Conservation (phyloP, 352 stramenopile genomes). For the Phytophthora hibernalis region DNA sequence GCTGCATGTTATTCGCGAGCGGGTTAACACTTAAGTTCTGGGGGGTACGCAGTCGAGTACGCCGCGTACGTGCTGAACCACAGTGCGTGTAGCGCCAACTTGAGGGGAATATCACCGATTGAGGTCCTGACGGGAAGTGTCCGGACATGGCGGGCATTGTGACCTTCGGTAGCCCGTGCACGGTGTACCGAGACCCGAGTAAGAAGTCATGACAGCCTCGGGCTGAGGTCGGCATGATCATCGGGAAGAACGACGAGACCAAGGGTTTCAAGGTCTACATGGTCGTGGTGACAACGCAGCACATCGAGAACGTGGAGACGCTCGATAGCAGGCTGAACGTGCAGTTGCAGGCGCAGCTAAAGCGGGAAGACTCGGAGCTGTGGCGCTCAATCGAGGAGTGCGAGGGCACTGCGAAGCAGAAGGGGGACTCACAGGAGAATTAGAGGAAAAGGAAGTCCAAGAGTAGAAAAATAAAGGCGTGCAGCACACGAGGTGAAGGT, state of each 20-base stretch:
- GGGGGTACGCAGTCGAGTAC: conserved; percentile 35
- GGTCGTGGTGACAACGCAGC: not conserved
- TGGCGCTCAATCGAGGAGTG: not conserved
- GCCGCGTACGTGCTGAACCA: conserved; percentile 36
- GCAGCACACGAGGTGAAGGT: not conserved
- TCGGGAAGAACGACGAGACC: conserved; percentile 14
- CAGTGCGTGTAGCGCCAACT: conserved; percentile 18
- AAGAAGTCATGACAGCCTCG: not conserved
- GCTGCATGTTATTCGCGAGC: conserved; percentile 37
- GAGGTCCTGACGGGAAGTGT: conserved; percentile 5
- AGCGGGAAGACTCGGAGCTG: not conserved
- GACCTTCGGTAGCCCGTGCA: conserved; percentile 17
- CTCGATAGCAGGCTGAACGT: not conserved
- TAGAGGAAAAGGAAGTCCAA: not conserved
- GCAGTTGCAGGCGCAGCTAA: conserved; percentile 1
- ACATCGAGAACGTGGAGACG: conserved; percentile 6
- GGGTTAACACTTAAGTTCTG: conserved; percentile 27
- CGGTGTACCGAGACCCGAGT: conserved; percentile 1
- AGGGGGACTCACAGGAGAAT: not conserved
- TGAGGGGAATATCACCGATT: not conserved
- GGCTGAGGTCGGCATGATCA: conserved; percentile 6
- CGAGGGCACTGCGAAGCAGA: not conserved
- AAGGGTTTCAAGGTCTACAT: not conserved
- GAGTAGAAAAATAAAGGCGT: not conserved
- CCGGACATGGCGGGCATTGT: conserved; percentile 9